Evolutionary conservation across 2,329 filamentous ascomycete genomes (phyloP).

Genomic region (Exophiala oligosperma): DNA sequence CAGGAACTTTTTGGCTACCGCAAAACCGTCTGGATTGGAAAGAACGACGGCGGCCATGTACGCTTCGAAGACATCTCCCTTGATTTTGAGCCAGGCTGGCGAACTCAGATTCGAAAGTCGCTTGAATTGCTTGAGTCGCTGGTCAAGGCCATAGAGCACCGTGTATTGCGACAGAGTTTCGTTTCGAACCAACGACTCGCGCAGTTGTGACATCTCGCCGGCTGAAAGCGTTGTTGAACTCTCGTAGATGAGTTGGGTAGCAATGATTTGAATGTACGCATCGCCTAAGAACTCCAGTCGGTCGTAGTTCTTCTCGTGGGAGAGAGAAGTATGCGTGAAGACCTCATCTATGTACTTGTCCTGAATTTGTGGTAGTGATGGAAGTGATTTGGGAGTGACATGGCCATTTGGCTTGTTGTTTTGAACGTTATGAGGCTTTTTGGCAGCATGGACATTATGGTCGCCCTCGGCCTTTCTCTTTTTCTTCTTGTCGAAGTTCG

Average conservation of each 20-base stretch:
- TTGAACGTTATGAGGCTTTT: conserved; percentile 6
- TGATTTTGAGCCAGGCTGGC: conserved; percentile 64
- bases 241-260: conserved; percentile 72
- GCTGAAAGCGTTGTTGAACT: conserved; percentile 66
- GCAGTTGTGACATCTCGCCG: conserved; percentile 71
- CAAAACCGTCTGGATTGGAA: conserved; percentile 62
- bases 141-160: conserved; percentile 68
- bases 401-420: neutral
- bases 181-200: conserved; percentile 80
- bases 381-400: conserved; percentile 16
- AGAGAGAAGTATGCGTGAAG: conserved; percentile 24
- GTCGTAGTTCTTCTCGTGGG: conserved; percentile 62
- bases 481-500: conserved; percentile 5
- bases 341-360: conserved; percentile 18
- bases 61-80: conserved; percentile 87
- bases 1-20: conserved; percentile 68
- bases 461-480: conserved; percentile 10
- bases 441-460: neutral
- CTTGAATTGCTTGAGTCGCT: conserved; percentile 59
- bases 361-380: conserved; percentile 23
- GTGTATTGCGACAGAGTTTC: conserved; percentile 71
- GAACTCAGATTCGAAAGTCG: conserved; percentile 37
- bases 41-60: conserved; percentile 80
- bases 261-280: conserved; percentile 76
- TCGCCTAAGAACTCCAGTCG: conserved; percentile 87